Base-by-base conservation (phyloP, 2,329 filamentous ascomycete genomes). In the Cylindrodendrum hubeiense region DNA sequence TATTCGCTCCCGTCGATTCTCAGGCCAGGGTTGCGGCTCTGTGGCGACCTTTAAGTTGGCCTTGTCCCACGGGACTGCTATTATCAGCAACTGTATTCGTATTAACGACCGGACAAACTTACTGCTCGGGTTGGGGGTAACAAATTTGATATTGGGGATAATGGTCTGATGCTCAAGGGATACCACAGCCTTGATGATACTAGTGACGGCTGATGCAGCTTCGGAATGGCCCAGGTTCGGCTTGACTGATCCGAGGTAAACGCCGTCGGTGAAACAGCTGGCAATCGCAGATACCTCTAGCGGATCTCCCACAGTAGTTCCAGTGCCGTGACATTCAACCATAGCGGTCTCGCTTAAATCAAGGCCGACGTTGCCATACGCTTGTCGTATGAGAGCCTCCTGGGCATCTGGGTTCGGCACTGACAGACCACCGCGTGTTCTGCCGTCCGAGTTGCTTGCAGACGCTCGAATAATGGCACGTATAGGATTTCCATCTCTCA, bases 261-360 rank as follows among this genome's bases (percentile, higher is more conserved):
- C 67, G 8, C 74, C 72, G 0, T 67, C 37, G 13, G 68, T 70
- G 51, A 81, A 81, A 0, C 77, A 69, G 0, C 63, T 57, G 2
- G 68, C 72, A 6, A 85, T 75, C 1, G 80, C 80, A 0, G 62
- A 56, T 1, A 78, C 74, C 56, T 84, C 83, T 8, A 79, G 71
- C 0, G 80, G 79, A 56, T 85, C 83, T 1, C 83, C 84, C 0
- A 74, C 75, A 3, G 71, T 57, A 0, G 83, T 85, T 1, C 82
- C 82, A 0, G 83, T 84, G 0, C 82, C 83, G 57, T 85, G 83
- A 28, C 77, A 79, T 63, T 85, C 78, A 3, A 79, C 60, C 13
- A 75, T 24, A 61, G 73, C 59, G 0, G 76, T 78, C 28, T 76
- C 49, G 10, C 56, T 46, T 12, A 65, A 54, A 24, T 63, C 69